A percentile compares a stretch with the other conserved stretches of the same genome.
Conservation (phyloP, 2,329 filamentous ascomycete genomes). For the Fulvia fulva region DNA sequence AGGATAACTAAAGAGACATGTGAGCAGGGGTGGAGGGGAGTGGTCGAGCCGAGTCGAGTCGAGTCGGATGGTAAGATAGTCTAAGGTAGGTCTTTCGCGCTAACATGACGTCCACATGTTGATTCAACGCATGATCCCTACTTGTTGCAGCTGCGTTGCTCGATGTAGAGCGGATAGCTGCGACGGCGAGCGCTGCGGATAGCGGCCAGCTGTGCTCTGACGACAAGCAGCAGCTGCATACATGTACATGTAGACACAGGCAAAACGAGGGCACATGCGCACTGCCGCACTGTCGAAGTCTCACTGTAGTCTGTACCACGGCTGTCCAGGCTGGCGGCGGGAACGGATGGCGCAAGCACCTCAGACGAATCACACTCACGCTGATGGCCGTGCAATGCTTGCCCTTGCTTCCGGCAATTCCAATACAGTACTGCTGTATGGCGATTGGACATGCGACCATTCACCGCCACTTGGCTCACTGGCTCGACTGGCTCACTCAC, state of each 20-base stretch:
- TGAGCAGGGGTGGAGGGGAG: not conserved
- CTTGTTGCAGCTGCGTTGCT: not conserved
- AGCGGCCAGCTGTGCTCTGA: not conserved
- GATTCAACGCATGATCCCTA: not conserved
- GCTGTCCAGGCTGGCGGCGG: not conserved
- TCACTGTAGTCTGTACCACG: not conserved
- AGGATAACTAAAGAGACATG: not conserved
- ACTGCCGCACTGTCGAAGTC: not conserved
- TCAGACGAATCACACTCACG: not conserved
- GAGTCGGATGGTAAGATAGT: too few relatives aligned
- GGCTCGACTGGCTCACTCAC: too few relatives aligned
- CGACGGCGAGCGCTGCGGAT: not conserved
- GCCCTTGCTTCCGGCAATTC: not conserved
- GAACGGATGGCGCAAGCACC: not conserved
- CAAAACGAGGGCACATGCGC: not conserved
- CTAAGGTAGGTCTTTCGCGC: not conserved
- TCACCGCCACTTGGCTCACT: not conserved
- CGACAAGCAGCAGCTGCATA: not conserved
- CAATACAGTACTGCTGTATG: too few relatives aligned
- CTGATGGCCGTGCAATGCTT: not conserved
- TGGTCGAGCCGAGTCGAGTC: not conserved
- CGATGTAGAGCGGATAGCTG: not conserved
- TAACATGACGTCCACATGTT: not conserved
- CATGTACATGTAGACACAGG: not conserved
- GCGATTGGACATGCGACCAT: not conserved